Base-by-base conservation (phyloP, 2,329 filamentous ascomycete species). In the Clonostachys sp. region DNA sequence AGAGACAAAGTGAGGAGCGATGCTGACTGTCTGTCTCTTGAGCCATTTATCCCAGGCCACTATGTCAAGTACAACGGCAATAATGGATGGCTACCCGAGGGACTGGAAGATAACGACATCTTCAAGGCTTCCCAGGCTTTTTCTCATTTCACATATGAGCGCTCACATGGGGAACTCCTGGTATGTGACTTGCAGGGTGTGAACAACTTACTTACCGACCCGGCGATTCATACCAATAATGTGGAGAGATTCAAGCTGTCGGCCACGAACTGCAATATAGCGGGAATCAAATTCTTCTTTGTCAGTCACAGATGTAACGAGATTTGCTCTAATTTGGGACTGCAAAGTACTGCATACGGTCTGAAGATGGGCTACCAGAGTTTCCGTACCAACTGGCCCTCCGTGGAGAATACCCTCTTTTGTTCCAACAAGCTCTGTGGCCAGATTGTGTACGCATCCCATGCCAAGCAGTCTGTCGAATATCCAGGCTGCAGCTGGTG, bases 1-100 rank as follows among this genome's bases (percentile, higher is more conserved):
- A 55, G 53, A 24, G 49, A 48, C 1, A 49, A 16, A 20, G 12
- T 20, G 16, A 12, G 12, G 16, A 17, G 36, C 16, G 16, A 45
- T 10, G 49, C 45, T 1, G 48, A 52, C 1, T 60, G 53, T 46
- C 47, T 68, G 16, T 65, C 62, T 0, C 60, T 71, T 5, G 67
- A 71, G 45, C 67, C 67, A 0, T 64, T 58, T 42, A 60, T 68
- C 12, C 47, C 58, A 2, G 67, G 64, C 9, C 46, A 55, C 0
- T 70, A 66, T 44, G 53, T 66, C 51, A 70, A 70, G 56, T 71
- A 70, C 53, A 71, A 69, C 53, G 60, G 53, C 45, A 68, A 68
- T 47, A 50, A 48, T 18, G 53, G 55, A 35, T 65, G 53, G 7
- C 61, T 68, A 17, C 59, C 60, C 13, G 51, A 63, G 2, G 55